phyloP scores from a whole-genome alignment of 805 yeast genomes.

The Ogataea sp. region DNA sequence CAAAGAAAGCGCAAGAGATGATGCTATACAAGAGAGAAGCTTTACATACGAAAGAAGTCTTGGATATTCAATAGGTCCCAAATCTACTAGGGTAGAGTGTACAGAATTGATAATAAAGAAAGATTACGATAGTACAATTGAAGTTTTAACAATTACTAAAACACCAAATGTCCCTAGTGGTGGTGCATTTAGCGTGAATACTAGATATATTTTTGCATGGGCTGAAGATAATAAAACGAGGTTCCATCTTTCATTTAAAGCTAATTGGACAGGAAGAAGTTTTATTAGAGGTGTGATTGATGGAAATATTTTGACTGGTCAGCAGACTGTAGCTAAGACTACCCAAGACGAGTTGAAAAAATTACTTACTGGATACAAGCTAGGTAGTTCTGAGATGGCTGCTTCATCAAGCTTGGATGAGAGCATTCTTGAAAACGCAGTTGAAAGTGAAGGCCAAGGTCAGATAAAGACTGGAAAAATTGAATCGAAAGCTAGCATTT shows the following conservation, averaged over 20 bases:
- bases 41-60: constrained; percentile 70
- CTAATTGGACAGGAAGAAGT: constrained; percentile 85
- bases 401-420: too few species aligned
- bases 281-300: constrained; percentile 92
- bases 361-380: background rate
- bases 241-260: constrained; percentile 57
- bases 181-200: constrained; percentile 62
- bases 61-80: constrained; percentile 84
- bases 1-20: constrained; percentile 26
- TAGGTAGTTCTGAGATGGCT: background rate
- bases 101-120: constrained; percentile 49
- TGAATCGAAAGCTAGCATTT: background rate
- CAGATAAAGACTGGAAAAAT: background rate
- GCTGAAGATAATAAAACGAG: constrained; percentile 51
- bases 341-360: constrained; percentile 21
- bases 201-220: constrained; percentile 74
- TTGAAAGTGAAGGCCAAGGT: too few species aligned
- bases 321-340: constrained; percentile 46
- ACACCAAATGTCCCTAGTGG: constrained; percentile 98
- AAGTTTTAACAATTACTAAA: constrained; percentile 51
- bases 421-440: too few species aligned
- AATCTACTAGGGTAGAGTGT: constrained; percentile 64
- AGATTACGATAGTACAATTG: constrained; percentile 47
- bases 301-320: constrained; percentile 77
- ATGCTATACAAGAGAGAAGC: constrained; percentile 29